Evolutionary conservation across 2,329 filamentous ascomycete genomes (phyloP), one percentile per base, ranked within the genome.

Genomic region (Lithohypha guttulata): DNA sequence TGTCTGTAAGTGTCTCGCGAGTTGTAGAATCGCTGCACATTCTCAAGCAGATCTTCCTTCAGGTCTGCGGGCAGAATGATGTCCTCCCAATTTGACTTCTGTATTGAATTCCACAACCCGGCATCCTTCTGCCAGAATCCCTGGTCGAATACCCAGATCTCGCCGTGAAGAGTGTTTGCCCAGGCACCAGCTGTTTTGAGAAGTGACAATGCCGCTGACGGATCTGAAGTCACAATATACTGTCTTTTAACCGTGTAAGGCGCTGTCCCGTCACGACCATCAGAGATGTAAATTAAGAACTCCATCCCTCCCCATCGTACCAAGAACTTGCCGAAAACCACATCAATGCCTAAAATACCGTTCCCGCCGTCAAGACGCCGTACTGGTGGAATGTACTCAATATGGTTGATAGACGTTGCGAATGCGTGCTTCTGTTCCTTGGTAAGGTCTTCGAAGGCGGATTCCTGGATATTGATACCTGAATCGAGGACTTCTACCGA

Each of bases 11-110:
- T 47, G 5, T 57, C 54, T 33, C 51, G 47, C 29, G 54, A 57
- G 26, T 56, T 51, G 48, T 61, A 65, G 52, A 68, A 67, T n/a
- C 60, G 63, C 31, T 55, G 52, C 6, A 58, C 55, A 4, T 59
- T 60, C 13, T 55, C 49, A 2, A 58, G 57, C 9, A 68, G 51
- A 14, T 61, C 62, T 30, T 59, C 56, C 51, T 68, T 67, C 56
- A 63, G 58, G 14, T 53, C 52, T 19, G 60, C 55, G 39, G 67
- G 62, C 10, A 69, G 51, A 32, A 68, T 68, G n/a, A 68, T 63
- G 34, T 67, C 61, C 17, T 63, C 57, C 64, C 64, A 68, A 18
- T 46, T 53, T 6, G 60, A 54, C 44, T 65, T 63, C 48, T 59
- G 45, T 11, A 66, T 60, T 42, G 59, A 50, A 17, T 58, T 42